Base-by-base conservation (phyloP, 2,329 filamentous ascomycete species). In the Claviceps pusilla region DNA sequence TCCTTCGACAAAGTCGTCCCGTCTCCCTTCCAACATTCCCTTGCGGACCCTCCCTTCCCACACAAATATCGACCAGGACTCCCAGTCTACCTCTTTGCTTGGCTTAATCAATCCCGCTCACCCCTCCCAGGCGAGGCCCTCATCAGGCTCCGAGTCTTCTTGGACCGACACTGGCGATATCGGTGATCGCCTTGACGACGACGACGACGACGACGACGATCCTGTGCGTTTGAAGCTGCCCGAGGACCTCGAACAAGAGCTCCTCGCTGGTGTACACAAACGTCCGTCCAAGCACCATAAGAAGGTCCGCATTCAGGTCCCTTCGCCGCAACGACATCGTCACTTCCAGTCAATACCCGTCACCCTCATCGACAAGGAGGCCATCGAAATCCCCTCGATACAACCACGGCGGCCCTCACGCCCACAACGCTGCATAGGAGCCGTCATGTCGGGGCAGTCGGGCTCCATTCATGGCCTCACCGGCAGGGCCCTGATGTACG, bases 101-200 rank as follows among this genome's bases (percentile, higher is more conserved):
- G 60, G 65, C 54, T 61, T 61, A 57, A 62, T 60, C 57, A 58
- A 63, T 61, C 59, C 63, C 60, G 54, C 66, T 66, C 67, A 67
- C 63, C 66, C 68, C 60, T 80, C 70, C 65, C 69, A 71, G 61
- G 68, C 68, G 66, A 77, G 74, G 61, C 55, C 68, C 60, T 70
- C 71, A 64, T 78, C 76, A 64, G 76, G 75, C 64, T 87, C 87
- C 69, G 73, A 74, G 58, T 88, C 84, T 56, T 82, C 87, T 63
- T 96, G 89, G 89, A 90, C 87, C 66, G 89, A 96, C 70, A 95
- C 91, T 48, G 91, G 89, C 65, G 93, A 97, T 71, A 81, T 97
- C 64, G 89, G 88, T 65, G 91, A 96, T 73, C 91, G 94, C 76
- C 77, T 90, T 62, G 82, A 83, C 74, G 82, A 83, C 65, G 82